Percentiles rank a stretch among this genome's conserved stretches.
These are phyloP conservation scores for Podospora tetraspora DNA, from an alignment of 495 filamentous ascomycete genomes.

Conservation along the genomic window DNA sequence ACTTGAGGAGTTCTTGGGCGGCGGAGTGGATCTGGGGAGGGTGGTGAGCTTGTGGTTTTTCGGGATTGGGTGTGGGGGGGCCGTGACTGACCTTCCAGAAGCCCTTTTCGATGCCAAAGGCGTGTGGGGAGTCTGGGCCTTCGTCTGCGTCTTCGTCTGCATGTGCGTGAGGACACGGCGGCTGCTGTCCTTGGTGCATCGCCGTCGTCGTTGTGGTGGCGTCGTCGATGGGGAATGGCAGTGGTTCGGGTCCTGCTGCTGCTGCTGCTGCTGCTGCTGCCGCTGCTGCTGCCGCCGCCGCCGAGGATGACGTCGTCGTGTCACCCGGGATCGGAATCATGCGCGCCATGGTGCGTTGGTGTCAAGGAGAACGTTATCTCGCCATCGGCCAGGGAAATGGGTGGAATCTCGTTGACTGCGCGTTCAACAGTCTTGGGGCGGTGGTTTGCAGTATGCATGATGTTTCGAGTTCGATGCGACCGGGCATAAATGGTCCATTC, in stretches of 20 bases:
- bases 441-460: no score
- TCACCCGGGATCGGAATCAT: neutral
- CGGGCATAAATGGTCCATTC: no score
- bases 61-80: neutral
- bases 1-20: slow-evolving; percentile 19
- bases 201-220: neutral
- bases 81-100: slow-evolving; percentile 19
- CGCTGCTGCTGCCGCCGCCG: neutral
- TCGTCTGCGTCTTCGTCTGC: neutral
- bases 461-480: no score
- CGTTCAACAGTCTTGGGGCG: neutral
- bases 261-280: neutral
- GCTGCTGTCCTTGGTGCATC: neutral
- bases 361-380: neutral
- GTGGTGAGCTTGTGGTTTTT: neutral
- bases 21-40: slow-evolving; percentile 9
- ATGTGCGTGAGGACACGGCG: neutral
- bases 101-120: slow-evolving; percentile 18
- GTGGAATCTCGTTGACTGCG: neutral
- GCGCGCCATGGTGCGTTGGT: neutral
- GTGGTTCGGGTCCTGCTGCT: neutral
- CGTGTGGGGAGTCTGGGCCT: neutral
- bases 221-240: neutral
- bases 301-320: neutral
- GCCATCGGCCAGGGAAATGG: neutral